Base-by-base conservation (phyloP, 345 rosid genomes). In the Moricandia arvensis region DNA sequence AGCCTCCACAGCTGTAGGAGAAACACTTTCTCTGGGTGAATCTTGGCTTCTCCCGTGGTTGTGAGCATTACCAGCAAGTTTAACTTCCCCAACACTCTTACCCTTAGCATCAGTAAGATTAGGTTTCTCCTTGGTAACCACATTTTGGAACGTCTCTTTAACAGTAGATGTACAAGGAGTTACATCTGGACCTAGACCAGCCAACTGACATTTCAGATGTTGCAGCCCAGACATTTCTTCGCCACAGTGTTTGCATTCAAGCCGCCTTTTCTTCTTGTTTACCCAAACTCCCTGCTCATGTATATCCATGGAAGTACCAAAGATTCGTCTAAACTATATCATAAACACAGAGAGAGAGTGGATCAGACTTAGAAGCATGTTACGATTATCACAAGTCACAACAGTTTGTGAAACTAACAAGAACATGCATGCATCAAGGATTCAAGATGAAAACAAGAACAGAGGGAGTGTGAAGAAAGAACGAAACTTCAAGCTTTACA, bases 171-270 rank as follows among this genome's bases (percentile, higher is more conserved):
- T 67, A 55, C 91, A 88, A 43, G 83, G 66, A 26, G 26, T 30
- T 17, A 82, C 88, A 15, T 82, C 80, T 66, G 68, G 81, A 2
- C 78, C 68, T 35, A 87, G 10, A 72, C 85, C 86, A 68, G 83
- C 93, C 73, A 90, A 72, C 82, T 90, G 91, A 38, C 1, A 51
- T 79, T 68, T 83, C 54, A 88, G 81, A 73, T 83, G 86, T 12
- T 0, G 6, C 12, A 35, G 54, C 10, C 74, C 59, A 54, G 47
- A 45, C 64, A 86, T 54, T 9, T 65, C 79, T 77, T 87, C 85
- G 6, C 74, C 73, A 78, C 91, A 87, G 73, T 87, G 76, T 24
- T 79, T 86, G 84, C 93, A 90, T 51, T 61, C 49, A 27, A 87
- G 75, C 63, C 80, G 80, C 11, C 1, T 0, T 49, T 43, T 83